phyloP scores from a whole-genome alignment of 1,139 yeast species.

The Blastobotrys malaysiensis region DNA sequence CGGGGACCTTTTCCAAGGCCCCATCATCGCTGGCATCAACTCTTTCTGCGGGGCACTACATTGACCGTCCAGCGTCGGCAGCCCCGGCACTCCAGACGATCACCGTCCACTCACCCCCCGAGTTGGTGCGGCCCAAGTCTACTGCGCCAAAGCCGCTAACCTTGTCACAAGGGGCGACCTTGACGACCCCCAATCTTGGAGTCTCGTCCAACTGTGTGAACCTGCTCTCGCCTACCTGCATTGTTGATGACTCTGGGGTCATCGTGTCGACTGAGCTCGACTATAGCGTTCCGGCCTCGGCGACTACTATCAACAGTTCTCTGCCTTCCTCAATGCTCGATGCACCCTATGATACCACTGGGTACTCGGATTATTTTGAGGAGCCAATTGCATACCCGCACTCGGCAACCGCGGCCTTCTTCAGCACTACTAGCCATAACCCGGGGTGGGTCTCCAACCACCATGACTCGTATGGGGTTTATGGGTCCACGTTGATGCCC shows the following conservation, averaged over 20 bases:
- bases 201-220: neutral
- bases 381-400: conserved; percentile 3
- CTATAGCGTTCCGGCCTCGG: neutral
- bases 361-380: conserved; percentile 4
- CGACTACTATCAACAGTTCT: conserved; percentile 1
- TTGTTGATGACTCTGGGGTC: conserved; percentile 1
- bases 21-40: too few species aligned
- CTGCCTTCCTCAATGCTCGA: neutral
- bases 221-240: neutral
- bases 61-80: conserved; percentile 8
- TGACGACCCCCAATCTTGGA: neutral
- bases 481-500: neutral
- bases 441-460: conserved; percentile 1
- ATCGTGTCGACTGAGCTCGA: conserved; percentile 2
- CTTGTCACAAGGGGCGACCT: neutral
- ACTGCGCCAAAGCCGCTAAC: neutral
- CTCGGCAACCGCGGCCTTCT: conserved; percentile 5
- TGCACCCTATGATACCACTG: neutral
- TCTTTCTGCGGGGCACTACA: neutral
- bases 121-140: conserved; percentile 1
- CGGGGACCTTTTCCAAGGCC: conserved; percentile 1
- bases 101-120: neutral
- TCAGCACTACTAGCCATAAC: conserved; percentile 6
- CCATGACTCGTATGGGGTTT: neutral
- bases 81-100: neutral